Evolutionary conservation across 371 early-diverging fungal species (phyloP).

Genomic region (Funneliformis caledonium): DNA sequence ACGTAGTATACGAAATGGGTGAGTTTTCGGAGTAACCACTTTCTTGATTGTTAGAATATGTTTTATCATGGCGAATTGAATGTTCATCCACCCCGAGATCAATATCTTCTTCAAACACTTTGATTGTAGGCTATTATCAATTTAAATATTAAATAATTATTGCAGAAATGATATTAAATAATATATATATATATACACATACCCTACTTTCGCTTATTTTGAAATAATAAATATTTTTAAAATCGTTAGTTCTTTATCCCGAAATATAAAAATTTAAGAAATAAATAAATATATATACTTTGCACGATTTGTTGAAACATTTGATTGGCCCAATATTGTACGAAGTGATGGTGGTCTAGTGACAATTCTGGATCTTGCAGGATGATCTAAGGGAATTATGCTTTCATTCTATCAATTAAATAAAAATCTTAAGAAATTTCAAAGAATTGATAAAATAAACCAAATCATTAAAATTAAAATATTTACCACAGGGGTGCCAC

Average conservation of each 20-base stretch:
- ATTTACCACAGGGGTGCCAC: conserved; percentile 62
- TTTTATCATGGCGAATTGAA: background rate
- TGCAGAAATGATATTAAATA: background rate
- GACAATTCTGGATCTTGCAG: conserved; percentile 51
- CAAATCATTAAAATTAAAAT: background rate
- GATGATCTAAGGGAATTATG: conserved; percentile 60
- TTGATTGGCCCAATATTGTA: conserved; percentile 26
- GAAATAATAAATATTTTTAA: background rate
- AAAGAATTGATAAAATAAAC: conserved; percentile 2
- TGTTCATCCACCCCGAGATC: conserved; percentile 32
- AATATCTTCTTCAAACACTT: conserved; percentile 37
- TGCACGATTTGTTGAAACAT: background rate
- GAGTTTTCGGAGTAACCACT: background rate
- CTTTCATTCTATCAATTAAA: conserved; percentile 51
- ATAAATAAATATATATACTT: conserved; percentile 27
- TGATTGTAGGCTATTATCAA: conserved; percentile 33
- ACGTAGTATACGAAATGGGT: background rate
- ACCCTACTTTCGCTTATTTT: conserved; percentile 15
- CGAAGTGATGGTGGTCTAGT: conserved; percentile 39
- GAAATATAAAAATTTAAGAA: background rate
- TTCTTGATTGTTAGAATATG: background rate
- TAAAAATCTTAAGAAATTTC: conserved; percentile 1
- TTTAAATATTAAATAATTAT: background rate
- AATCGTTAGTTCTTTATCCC: background rate
- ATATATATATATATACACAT: background rate